Percentiles rank a stretch among this genome's conserved stretches.
phyloP scores from a whole-genome alignment of 139 green algal genomes.

The Chlamydomonas schloesseri region DNA sequence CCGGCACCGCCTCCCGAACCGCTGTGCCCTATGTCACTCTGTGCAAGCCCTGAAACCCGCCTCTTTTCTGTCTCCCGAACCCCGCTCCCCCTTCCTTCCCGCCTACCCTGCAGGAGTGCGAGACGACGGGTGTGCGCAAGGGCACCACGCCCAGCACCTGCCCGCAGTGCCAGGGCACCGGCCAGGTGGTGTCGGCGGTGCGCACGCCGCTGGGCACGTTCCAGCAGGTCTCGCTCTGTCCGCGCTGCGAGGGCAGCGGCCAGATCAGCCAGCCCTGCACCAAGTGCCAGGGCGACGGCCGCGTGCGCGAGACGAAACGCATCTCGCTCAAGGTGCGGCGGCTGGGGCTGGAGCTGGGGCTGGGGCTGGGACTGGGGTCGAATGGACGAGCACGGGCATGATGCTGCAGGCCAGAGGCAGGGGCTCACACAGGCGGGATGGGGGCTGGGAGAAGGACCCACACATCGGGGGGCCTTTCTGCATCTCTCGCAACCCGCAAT shows the following conservation, averaged over 20 bases:
- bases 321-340: slow-evolving; percentile 83
- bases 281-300: slow-evolving; percentile 92
- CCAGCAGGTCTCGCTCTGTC: slow-evolving; percentile 81
- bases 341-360: background rate
- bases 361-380: background rate
- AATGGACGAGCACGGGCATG: background rate
- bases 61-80: too few species aligned
- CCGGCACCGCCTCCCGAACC: too few species aligned
- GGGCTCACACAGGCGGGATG: too few species aligned
- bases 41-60: too few species aligned
- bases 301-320: slow-evolving; percentile 88
- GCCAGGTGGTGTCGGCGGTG: slow-evolving; percentile 91
- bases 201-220: slow-evolving; percentile 90
- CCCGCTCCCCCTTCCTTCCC: too few species aligned
- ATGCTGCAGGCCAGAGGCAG: too few species aligned
- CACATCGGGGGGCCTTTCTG: too few species aligned
- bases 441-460: too few species aligned
- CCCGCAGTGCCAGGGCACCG: slow-evolving; percentile 87
- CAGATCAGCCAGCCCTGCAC: slow-evolving; percentile 85
- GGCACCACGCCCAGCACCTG: slow-evolving; percentile 90
- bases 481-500: too few species aligned
- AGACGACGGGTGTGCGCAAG: slow-evolving; percentile 83
- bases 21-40: too few species aligned
- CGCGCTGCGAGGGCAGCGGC: slow-evolving; percentile 83
- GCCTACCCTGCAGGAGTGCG: slow-evolving; percentile 65